Evolutionary conservation across 352 stramenopile species (phyloP).

Genomic region (Phytopythium oedochilum): DNA sequence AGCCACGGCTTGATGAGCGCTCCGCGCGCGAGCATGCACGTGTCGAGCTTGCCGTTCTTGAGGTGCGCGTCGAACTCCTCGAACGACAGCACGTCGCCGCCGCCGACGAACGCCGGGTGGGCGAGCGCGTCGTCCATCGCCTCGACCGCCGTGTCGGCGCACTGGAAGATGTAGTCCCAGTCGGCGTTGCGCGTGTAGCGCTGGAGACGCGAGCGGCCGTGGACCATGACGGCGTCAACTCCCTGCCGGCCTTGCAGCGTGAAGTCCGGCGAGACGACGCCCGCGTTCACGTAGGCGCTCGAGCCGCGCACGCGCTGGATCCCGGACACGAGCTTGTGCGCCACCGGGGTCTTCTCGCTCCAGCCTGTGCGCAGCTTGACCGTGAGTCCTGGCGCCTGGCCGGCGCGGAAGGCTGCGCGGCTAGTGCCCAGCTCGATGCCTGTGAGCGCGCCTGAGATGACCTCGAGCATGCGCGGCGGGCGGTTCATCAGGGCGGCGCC

Average conservation of each 20-base stretch:
- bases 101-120: conserved; percentile 91
- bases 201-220: conserved; percentile 96
- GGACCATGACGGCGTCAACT: conserved; percentile 85
- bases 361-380: conserved; percentile 98
- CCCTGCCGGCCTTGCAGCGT: conserved; percentile 57
- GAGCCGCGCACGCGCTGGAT: conserved; percentile 77
- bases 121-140: conserved; percentile 7
- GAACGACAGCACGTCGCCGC: conserved; percentile 84
- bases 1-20: conserved; percentile 99
- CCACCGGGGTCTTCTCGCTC: conserved; percentile 93
- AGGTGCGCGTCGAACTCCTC: conserved; percentile 84
- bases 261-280: conserved; percentile 65
- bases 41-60: conserved; percentile 79
- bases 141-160: conserved; percentile 67
- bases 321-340: conserved; percentile 91
- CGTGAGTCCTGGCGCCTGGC: conserved; percentile 80
- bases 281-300: conserved; percentile 71
- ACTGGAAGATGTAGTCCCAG: conserved; percentile 97
- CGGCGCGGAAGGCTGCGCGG: conserved; percentile 22
- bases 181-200: conserved; percentile 97
- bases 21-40: conserved; percentile 88
- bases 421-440: conserved; percentile 69
- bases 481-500: conserved; percentile 94
- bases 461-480: conserved; percentile 83
- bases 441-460: conserved; percentile 87